These are phyloP conservation scores for Lizanozyma gosingica DNA, from an alignment of 1,139 yeast species.

Conservation along the genomic window DNA sequence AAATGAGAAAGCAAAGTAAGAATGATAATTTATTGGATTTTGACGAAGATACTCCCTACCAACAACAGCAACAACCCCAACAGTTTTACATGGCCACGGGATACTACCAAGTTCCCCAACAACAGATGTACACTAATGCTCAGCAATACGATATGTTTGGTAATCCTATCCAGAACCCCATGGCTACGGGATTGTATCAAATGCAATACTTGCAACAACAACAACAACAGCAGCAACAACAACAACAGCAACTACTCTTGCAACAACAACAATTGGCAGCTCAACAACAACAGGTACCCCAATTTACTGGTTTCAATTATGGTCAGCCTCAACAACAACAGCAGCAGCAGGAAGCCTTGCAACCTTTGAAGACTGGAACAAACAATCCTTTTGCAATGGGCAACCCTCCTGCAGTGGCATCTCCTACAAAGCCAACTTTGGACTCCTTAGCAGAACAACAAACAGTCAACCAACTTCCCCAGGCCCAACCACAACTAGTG, in stretches of 20 bases:
- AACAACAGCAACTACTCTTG: constrained; percentile 5
- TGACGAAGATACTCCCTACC: constrained; percentile 28
- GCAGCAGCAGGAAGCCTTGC: constrained; percentile 31
- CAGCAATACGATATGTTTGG: constrained; percentile 66
- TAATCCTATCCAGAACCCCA: constrained; percentile 55
- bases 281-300: constrained; percentile 16
- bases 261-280: constrained; percentile 1
- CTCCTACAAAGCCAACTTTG: constrained; percentile 18
- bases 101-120: constrained; percentile 20
- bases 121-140: constrained; percentile 15
- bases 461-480: constrained; percentile 15
- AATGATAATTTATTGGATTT: constrained; percentile 48
- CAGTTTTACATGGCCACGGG: constrained; percentile 21
- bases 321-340: constrained; percentile 28
- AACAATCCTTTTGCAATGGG: constrained; percentile 83
- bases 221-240: constrained; percentile 17
- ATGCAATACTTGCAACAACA: constrained; percentile 24
- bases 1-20: constrained; percentile 50
- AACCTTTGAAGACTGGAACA: constrained; percentile 70
- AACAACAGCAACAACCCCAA: constrained; percentile 18
- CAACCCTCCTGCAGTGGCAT: constrained; percentile 14
- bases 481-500: constrained; percentile 20
- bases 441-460: constrained; percentile 18
- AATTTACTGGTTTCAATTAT: constrained; percentile 21
- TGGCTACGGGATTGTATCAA: constrained; percentile 40